Conservation (phyloP, 345 rosid genomes). For the Luvunga scandens region DNA sequence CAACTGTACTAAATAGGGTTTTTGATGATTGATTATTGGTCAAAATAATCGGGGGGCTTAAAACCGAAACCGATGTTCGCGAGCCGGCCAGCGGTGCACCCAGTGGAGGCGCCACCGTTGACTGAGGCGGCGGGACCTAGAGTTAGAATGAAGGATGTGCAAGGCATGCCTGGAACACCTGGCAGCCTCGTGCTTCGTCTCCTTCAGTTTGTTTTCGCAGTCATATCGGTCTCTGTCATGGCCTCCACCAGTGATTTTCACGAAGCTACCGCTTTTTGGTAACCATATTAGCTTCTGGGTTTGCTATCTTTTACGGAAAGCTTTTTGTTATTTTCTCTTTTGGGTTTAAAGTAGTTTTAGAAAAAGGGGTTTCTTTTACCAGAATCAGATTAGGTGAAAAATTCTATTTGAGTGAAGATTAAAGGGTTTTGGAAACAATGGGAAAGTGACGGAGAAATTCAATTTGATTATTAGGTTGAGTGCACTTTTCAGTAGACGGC, state of each 20-base stretch:
- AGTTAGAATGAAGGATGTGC: conserved; percentile 69
- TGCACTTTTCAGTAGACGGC: not conserved
- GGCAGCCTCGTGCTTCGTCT: conserved; percentile 73
- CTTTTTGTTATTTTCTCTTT: no score
- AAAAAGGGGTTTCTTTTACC: not conserved
- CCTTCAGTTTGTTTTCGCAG: conserved; percentile 52
- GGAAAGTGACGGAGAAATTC: no score
- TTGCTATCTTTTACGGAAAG: not conserved
- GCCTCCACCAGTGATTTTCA: conserved; percentile 66
- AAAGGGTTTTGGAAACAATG: no score
- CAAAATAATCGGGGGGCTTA: not conserved
- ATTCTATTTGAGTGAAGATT: no score
- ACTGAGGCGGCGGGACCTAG: conserved; percentile 47
- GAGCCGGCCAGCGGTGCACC: conserved; percentile 78
- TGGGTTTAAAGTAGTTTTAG: not conserved
- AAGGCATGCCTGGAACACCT: conserved; percentile 84
- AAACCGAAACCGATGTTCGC: conserved; percentile 25
- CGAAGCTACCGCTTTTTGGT: conserved; percentile 73
- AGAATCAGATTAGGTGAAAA: no score
- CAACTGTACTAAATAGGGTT: not conserved
- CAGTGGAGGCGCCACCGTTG: conserved; percentile 61
- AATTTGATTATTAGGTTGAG: not conserved
- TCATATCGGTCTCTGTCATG: conserved; percentile 64
- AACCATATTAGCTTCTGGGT: conserved; percentile 1
- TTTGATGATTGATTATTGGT: not conserved